phyloP scores from a whole-genome alignment of 495 filamentous ascomycete species.

The Cercophora sp. region DNA sequence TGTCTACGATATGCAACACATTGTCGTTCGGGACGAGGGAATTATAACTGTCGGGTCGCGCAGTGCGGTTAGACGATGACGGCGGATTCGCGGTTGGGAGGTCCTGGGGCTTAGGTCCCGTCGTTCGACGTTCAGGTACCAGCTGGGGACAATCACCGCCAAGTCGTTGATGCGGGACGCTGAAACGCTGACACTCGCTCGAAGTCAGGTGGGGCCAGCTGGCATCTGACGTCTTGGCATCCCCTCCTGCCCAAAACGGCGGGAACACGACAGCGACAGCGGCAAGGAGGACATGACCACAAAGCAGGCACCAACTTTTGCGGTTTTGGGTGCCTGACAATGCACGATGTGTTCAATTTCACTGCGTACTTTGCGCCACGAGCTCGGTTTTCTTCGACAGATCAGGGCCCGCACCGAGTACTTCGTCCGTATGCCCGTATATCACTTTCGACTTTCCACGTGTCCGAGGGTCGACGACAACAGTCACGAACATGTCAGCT shows the following conservation, averaged over 20 bases:
- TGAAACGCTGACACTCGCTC: background rate
- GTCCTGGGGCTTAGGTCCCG: no score
- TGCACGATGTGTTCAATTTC: no score
- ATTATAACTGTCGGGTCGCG: slow-evolving; percentile 9
- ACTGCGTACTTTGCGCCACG: no score
- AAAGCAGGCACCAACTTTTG: slow-evolving; percentile 1
- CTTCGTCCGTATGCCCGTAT: no score
- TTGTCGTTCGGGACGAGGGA: slow-evolving; percentile 12
- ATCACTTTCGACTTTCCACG: no score
- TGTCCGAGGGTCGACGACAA: no score
- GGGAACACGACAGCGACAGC: no score
- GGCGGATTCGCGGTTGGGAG: slow-evolving; percentile 8
- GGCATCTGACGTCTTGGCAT: slow-evolving; percentile 10
- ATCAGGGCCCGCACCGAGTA: no score
- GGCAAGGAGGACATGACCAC: no score
- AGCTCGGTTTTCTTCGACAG: no score
- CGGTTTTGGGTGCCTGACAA: background rate
- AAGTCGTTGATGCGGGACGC: slow-evolving; percentile 3
- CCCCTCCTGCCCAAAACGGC: background rate
- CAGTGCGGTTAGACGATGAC: background rate
- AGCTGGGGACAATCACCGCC: slow-evolving; percentile 8
- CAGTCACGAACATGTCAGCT: no score
- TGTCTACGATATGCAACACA: slow-evolving; percentile 14
- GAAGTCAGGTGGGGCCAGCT: slow-evolving; percentile 19
- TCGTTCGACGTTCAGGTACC: slow-evolving; percentile 8